Conservation (phyloP, 768 basidiomycete species). For the Kondoa malvinella region DNA sequence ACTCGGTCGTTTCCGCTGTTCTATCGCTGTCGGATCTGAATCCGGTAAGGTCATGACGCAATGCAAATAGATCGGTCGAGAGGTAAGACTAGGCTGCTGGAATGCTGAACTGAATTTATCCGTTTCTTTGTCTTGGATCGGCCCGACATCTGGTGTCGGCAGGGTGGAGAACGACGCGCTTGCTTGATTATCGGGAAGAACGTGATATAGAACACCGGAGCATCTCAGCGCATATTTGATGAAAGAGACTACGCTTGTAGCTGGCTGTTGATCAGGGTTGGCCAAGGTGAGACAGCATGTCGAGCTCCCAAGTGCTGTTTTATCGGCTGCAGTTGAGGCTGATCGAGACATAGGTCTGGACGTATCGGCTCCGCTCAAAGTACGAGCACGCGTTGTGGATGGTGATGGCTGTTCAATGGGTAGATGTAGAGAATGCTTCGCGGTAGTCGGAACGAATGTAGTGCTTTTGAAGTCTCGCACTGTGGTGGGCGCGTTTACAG, state of each 20-base stretch:
- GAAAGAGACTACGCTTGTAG: slow-evolving; percentile 26
- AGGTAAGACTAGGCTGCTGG: not conserved
- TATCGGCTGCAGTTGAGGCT: slow-evolving; percentile 12
- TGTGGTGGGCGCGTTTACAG: not conserved
- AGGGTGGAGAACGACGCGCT: not conserved
- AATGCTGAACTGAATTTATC: not conserved
- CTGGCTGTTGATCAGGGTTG: slow-evolving; percentile 27
- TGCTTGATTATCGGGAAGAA: slow-evolving; percentile 7
- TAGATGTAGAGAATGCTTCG: slow-evolving; percentile 31
- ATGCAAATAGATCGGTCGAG: not conserved
- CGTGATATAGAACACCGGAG: slow-evolving; percentile 29
- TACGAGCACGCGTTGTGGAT: not conserved
- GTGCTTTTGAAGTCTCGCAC: slow-evolving; percentile 32
- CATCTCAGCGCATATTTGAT: slow-evolving; percentile 30
- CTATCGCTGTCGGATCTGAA: too few relatives aligned
- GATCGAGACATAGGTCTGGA: too few relatives aligned
- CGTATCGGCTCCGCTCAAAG: too few relatives aligned
- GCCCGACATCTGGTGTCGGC: not conserved
- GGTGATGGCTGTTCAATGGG: slow-evolving; percentile 13
- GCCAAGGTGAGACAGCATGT: slow-evolving; percentile 14
- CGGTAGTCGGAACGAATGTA: slow-evolving; percentile 30
- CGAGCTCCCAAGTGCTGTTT: too few relatives aligned
- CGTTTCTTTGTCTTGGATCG: not conserved
- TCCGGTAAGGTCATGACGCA: not conserved
- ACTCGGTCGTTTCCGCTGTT: not conserved